A percentile compares a stretch with the other conserved stretches of the same genome.
phyloP scores from a whole-genome alignment of 2,329 filamentous ascomycete species.

The Penicillium sclerotiorum region DNA sequence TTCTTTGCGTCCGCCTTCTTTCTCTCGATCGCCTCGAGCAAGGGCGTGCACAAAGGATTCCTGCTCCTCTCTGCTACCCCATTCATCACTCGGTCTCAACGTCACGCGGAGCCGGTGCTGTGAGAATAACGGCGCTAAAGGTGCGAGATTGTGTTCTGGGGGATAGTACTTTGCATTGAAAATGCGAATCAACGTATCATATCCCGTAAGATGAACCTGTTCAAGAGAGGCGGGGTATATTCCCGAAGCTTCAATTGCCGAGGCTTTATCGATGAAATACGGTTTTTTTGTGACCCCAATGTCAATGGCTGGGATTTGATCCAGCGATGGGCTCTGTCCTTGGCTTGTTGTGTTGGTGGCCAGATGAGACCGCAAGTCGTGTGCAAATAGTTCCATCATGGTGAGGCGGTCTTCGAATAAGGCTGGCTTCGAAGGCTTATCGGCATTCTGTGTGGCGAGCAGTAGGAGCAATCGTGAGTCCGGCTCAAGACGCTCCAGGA shows the following conservation, averaged over 20 bases:
- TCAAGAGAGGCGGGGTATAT: slow-evolving; percentile 40
- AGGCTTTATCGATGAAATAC: slow-evolving; percentile 53
- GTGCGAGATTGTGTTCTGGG: slow-evolving; percentile 44
- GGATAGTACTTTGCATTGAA: slow-evolving; percentile 55
- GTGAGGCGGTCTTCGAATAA: slow-evolving; percentile 51
- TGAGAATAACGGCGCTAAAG: slow-evolving; percentile 45
- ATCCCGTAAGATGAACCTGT: slow-evolving; percentile 53
- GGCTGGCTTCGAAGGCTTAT: slow-evolving; percentile 58
- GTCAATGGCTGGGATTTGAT: slow-evolving; percentile 41
- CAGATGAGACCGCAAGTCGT: slow-evolving; percentile 42
- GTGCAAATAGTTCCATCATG: slow-evolving; percentile 53
- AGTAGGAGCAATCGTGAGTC: slow-evolving; percentile 57
- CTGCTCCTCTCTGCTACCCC: slow-evolving; percentile 45
- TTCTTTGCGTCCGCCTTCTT: slow-evolving; percentile 42
- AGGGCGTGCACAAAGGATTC: slow-evolving; percentile 40
- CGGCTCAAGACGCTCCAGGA: slow-evolving; percentile 40
- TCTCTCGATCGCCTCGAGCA: slow-evolving; percentile 40
- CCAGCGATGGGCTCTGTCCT: not conserved
- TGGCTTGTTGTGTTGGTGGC: slow-evolving; percentile 15
- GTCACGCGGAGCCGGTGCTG: slow-evolving; percentile 49
- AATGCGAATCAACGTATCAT: slow-evolving; percentile 53
- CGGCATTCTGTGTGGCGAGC: slow-evolving; percentile 66
- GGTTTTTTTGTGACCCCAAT: slow-evolving; percentile 53
- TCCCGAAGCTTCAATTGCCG: slow-evolving; percentile 42
- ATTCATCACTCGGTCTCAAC: slow-evolving; percentile 44